These are phyloP conservation scores for Blakeslea trispora DNA, from an alignment of 371 early-diverging fungal genomes.

Conservation along the genomic window DNA sequence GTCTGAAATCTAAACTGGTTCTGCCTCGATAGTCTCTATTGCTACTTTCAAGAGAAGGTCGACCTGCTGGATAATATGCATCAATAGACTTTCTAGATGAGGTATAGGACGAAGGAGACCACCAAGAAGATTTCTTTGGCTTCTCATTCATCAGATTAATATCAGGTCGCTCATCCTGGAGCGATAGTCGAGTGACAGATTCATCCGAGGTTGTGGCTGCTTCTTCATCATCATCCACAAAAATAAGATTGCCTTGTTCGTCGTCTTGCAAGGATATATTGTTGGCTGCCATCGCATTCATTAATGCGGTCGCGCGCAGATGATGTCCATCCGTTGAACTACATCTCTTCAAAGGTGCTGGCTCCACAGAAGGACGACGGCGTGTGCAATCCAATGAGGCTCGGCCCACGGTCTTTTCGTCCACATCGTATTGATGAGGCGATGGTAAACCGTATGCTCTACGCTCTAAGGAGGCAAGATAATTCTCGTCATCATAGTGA, in stretches of 20 bases:
- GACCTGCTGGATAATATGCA: constrained; percentile 14
- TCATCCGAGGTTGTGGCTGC: too few relatives aligned
- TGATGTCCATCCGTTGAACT: constrained; percentile 42
- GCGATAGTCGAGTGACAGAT: too few relatives aligned
- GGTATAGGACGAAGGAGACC: not conserved
- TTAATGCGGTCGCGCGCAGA: constrained; percentile 41
- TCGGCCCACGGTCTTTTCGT: too few relatives aligned
- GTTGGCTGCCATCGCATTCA: constrained; percentile 46
- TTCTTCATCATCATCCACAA: constrained; percentile 12
- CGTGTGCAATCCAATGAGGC: too few relatives aligned
- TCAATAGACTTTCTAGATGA: constrained; percentile 27
- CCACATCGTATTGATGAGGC: constrained; percentile 7
- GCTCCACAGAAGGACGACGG: too few relatives aligned
- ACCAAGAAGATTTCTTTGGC: constrained; percentile 14
- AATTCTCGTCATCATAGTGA: constrained; percentile 37
- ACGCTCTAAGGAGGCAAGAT: constrained; percentile 43
- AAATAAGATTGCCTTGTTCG: constrained; percentile 3
- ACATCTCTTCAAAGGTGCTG: constrained; percentile 33
- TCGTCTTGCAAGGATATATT: constrained; percentile 15
- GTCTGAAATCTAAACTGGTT: constrained; percentile 32
- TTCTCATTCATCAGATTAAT: constrained; percentile 3
- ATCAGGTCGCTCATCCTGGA: too few relatives aligned
- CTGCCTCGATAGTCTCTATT: too few relatives aligned
- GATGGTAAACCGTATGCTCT: constrained; percentile 33
- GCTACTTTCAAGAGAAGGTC: constrained; percentile 23